phyloP scores from a whole-genome alignment of 2,329 filamentous ascomycete species.

The Myriosclerotinia duriaeana region DNA sequence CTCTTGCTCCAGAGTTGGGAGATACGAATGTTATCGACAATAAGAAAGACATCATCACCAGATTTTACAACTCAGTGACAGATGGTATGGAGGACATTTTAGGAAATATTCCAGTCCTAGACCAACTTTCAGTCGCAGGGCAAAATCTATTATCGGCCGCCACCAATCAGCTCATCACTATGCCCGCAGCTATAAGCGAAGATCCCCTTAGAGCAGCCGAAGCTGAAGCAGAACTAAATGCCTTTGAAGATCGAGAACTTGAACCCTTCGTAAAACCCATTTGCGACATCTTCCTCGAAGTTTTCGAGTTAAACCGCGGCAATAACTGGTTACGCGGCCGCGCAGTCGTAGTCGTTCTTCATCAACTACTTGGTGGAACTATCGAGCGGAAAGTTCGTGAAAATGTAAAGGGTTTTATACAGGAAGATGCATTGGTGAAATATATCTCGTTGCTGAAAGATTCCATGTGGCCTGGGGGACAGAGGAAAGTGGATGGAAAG shows the following conservation, averaged over 20 bases:
- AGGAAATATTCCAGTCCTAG: constrained; percentile 91
- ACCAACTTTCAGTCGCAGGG: constrained; percentile 88
- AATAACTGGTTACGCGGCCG: constrained; percentile 97
- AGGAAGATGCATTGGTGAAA: constrained; percentile 74
- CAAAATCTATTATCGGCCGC: constrained; percentile 85
- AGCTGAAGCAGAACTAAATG: constrained; percentile 89
- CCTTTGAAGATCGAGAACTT: constrained; percentile 84
- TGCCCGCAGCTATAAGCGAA: constrained; percentile 53
- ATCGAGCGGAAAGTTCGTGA: constrained; percentile 95
- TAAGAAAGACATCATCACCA: constrained; percentile 85
- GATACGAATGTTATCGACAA: constrained; percentile 56
- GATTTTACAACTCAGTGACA: constrained; percentile 93
- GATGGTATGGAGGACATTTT: constrained; percentile 98
- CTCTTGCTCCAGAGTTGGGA: constrained; percentile 64
- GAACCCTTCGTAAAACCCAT: constrained; percentile 98
- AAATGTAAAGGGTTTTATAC: constrained; percentile 67
- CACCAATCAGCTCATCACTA: constrained; percentile 60
- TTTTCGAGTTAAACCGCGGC: constrained; percentile 89
- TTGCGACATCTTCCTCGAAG: constrained; percentile 93
- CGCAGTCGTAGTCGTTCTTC: constrained; percentile 92
- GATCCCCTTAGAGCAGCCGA: constrained; percentile 61
- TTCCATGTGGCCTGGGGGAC: constrained; percentile 77
- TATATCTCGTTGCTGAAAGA: constrained; percentile 75
- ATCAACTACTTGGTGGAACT: constrained; percentile 91
- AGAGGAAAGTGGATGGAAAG: constrained; percentile 49